phyloP scores from a whole-genome alignment of 2,329 filamentous ascomycete species.

The Scedosporium minutisporum region DNA sequence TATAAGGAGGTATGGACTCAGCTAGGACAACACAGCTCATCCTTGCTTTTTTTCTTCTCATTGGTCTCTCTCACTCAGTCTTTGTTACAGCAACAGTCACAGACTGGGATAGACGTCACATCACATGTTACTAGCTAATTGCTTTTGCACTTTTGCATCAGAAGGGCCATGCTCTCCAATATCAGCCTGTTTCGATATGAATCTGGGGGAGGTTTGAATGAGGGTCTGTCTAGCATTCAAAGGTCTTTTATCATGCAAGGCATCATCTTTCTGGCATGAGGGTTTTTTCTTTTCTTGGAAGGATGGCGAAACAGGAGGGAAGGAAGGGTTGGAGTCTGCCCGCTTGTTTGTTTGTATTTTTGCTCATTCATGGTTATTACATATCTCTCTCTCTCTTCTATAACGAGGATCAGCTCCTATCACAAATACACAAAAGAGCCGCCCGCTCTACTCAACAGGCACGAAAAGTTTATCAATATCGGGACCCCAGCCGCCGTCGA shows the following conservation, averaged over 20 bases:
- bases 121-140: neutral
- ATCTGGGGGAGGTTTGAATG: neutral
- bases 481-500: slow-evolving; percentile 33
- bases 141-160: neutral
- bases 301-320: neutral
- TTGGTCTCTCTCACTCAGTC: neutral
- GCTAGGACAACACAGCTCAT: neutral
- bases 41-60: neutral
- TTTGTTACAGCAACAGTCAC: neutral
- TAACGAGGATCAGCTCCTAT: neutral
- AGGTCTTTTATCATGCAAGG: neutral
- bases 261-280: neutral
- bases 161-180: neutral
- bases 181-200: neutral
- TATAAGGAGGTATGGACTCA: neutral
- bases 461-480: slow-evolving; percentile 47
- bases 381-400: neutral
- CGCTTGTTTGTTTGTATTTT: neutral
- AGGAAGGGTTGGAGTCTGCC: neutral
- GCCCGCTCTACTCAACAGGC: slow-evolving; percentile 21
- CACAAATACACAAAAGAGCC: slow-evolving; percentile 10
- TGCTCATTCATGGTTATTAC: neutral
- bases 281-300: neutral
- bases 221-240: neutral
- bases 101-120: neutral